These are phyloP conservation scores for Magnolia kwangsiensis DNA, from an alignment of 164 flowering plant genomes.

Conservation along the genomic window DNA sequence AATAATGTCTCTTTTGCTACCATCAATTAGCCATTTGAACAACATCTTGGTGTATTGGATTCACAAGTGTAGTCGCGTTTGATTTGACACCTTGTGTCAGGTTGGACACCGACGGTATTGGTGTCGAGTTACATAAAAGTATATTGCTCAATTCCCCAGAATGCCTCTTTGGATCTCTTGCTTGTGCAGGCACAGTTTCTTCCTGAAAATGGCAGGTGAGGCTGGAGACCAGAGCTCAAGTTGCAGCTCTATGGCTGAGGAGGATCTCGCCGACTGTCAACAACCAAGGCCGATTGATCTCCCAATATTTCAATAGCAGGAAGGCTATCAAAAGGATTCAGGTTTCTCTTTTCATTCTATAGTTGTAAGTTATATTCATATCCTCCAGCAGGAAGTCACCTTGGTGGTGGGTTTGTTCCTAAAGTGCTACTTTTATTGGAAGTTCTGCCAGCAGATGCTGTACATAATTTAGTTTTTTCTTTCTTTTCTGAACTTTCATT, in stretches of 20 bases:
- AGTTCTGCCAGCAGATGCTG: background rate
- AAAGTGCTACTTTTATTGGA: background rate
- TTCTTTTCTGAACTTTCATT: no score
- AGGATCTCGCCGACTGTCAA: constrained; percentile 14
- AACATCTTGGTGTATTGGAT: background rate
- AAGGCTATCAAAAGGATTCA: background rate
- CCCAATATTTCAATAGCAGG: constrained; percentile 43
- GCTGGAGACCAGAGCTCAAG: constrained; percentile 37
- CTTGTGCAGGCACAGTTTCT: constrained; percentile 82
- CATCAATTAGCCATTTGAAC: background rate
- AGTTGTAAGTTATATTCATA: background rate
- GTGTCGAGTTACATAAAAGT: background rate
- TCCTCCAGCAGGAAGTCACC: background rate
- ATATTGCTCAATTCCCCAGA: background rate
- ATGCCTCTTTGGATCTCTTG: background rate
- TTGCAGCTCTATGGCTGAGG: constrained; percentile 23
- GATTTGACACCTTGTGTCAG: background rate
- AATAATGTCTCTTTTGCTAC: background rate
- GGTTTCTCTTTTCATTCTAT: background rate
- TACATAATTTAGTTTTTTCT: no score
- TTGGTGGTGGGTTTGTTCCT: background rate
- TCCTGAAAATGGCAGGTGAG: constrained; percentile 69
- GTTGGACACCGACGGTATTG: background rate
- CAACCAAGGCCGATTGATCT: constrained; percentile 38
- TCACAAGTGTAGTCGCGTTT: no score